Conservation (phyloP, 2,329 filamentous ascomycete species). For the Trichoderma citrinoviride region DNA sequence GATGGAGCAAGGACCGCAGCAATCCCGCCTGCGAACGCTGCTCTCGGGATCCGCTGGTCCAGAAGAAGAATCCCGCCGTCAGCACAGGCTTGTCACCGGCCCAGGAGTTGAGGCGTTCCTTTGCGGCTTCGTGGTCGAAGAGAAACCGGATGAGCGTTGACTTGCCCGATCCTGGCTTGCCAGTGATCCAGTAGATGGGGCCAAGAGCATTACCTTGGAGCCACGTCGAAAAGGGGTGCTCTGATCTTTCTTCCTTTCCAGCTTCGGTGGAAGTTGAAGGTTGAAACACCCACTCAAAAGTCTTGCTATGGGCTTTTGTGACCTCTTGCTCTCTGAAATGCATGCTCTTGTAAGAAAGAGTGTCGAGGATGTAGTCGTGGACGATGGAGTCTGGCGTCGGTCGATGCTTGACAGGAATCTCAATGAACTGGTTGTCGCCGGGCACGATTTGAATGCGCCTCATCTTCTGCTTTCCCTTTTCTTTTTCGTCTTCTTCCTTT, state of each 20-base stretch:
- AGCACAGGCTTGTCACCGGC: slow-evolving; percentile 28
- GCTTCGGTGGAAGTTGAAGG: background rate
- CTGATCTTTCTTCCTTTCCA: slow-evolving; percentile 8
- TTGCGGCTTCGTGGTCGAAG: slow-evolving; percentile 26
- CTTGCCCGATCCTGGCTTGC: slow-evolving; percentile 47
- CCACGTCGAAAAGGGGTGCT: slow-evolving; percentile 31
- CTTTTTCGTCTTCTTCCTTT: background rate
- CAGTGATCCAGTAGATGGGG: slow-evolving; percentile 39
- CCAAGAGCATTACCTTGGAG: slow-evolving; percentile 26
- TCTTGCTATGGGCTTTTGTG: slow-evolving; percentile 32
- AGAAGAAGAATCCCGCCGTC: slow-evolving; percentile 45
- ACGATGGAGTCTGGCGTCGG: slow-evolving; percentile 27
- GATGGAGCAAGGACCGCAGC: slow-evolving; percentile 38
- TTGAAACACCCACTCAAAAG: slow-evolving; percentile 40
- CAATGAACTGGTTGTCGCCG: background rate
- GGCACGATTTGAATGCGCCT: background rate
- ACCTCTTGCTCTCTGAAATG: slow-evolving; percentile 34
- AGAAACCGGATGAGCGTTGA: slow-evolving; percentile 45
- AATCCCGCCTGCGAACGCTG: slow-evolving; percentile 40
- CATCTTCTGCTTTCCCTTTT: background rate
- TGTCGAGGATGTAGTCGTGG: slow-evolving; percentile 35
- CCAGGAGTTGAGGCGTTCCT: slow-evolving; percentile 30
- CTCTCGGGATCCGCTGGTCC: slow-evolving; percentile 41
- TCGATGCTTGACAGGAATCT: background rate
- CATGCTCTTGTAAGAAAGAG: slow-evolving; percentile 35